These are phyloP conservation scores for Fraxinus sp. DNA, from an alignment of 305 asterid genomes.

Conservation along the genomic window DNA sequence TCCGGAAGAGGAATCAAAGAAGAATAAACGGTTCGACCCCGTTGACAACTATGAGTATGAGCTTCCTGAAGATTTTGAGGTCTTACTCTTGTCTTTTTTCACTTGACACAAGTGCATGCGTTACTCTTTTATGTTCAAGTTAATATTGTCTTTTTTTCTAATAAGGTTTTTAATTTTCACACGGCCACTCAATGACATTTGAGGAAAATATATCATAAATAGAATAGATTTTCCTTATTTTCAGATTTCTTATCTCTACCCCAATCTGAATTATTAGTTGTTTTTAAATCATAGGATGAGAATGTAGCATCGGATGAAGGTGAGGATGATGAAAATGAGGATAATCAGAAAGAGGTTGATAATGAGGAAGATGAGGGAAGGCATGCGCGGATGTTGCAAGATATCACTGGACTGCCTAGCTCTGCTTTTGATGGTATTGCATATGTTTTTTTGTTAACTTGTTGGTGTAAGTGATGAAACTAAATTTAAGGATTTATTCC, in stretches of 20 bases:
- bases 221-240: background rate
- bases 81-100: constrained; percentile 2
- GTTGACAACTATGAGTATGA: constrained; percentile 72
- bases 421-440: constrained; percentile 68
- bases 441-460: background rate
- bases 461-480: background rate
- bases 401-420: constrained; percentile 75
- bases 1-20: constrained; percentile 74
- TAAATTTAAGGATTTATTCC: background rate
- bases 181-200: background rate
- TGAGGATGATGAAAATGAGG: constrained; percentile 38
- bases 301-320: constrained; percentile 65
- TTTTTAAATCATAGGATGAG: constrained; percentile 54
- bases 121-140: background rate
- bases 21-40: constrained; percentile 70
- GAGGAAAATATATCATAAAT: background rate
- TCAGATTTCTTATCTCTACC: background rate
- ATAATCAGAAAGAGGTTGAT: constrained; percentile 37
- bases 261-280: background rate
- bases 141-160: background rate
- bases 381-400: constrained; percentile 75
- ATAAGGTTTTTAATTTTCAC: background rate
- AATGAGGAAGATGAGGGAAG: constrained; percentile 48
- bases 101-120: background rate
- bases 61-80: constrained; percentile 82